Conservation (phyloP, 2,329 filamentous ascomycete species). For the Verticillium zaregamsianum region DNA sequence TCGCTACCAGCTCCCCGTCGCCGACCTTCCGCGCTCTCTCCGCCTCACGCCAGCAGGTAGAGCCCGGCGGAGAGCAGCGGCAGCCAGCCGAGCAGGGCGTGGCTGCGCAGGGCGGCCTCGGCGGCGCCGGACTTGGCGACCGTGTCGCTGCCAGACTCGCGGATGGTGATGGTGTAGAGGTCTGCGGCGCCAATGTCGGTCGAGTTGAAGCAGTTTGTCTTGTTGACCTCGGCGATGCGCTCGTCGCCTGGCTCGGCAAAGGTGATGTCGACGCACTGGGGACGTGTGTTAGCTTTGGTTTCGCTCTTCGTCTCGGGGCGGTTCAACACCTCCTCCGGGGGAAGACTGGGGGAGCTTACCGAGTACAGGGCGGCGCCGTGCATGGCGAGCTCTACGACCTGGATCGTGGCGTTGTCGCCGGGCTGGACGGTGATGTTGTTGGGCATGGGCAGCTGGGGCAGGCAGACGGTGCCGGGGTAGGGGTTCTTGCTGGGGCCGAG, state of each 20-base stretch:
- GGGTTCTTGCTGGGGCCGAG: constrained; percentile 74
- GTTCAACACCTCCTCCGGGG: too few relatives aligned
- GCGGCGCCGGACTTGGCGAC: constrained; percentile 26
- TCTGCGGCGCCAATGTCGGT: constrained; percentile 71
- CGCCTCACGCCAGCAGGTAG: constrained; percentile 32
- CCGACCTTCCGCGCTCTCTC: neutral
- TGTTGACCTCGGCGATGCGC: constrained; percentile 66
- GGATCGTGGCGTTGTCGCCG: constrained; percentile 89
- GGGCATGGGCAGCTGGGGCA: constrained; percentile 85
- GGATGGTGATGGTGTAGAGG: constrained; percentile 65
- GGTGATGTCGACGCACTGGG: constrained; percentile 88
- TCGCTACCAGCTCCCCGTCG: neutral
- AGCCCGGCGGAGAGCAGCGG: constrained; percentile 34
- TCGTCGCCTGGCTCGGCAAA: constrained; percentile 74
- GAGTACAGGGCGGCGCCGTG: constrained; percentile 83
- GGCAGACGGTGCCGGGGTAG: constrained; percentile 85
- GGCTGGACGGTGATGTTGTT: constrained; percentile 63
- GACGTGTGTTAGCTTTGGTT: constrained; percentile 2
- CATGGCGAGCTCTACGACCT: constrained; percentile 76
- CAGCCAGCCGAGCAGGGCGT: constrained; percentile 34
- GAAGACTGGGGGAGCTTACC: constrained; percentile 40
- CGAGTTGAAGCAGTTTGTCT: constrained; percentile 85
- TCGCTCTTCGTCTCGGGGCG: neutral
- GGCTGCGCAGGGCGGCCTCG: constrained; percentile 15
- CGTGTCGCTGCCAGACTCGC: constrained; percentile 30